phyloP scores from a whole-genome alignment of 2,329 filamentous ascomycete species.

The Cryphonectria carpinicola region DNA sequence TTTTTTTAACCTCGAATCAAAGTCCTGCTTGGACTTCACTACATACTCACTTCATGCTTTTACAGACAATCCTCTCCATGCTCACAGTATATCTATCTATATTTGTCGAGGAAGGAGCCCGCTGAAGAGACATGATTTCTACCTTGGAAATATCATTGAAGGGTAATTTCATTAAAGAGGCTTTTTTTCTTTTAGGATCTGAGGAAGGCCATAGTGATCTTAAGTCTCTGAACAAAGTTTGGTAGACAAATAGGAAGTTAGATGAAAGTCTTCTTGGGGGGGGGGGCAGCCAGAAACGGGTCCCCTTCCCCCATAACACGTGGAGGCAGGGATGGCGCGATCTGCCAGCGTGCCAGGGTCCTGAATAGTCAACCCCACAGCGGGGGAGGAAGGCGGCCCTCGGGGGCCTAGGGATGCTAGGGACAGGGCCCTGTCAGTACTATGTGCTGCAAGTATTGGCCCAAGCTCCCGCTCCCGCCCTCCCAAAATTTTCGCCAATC shows the following conservation, averaged over 20 bases:
- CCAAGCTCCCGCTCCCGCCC: conserved; percentile 6
- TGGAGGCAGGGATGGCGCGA: not conserved
- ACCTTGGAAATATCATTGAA: not conserved
- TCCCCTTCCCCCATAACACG: not conserved
- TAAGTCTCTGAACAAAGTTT: not conserved
- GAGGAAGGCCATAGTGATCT: not conserved
- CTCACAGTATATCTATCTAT: not conserved
- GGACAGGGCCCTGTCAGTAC: not conserved
- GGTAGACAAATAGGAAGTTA: not conserved
- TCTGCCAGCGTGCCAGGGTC: not conserved
- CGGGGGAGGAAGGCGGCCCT: not conserved
- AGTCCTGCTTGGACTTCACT: not conserved
- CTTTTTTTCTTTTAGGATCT: not conserved
- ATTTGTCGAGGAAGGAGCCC: not conserved
- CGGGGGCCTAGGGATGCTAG: not conserved
- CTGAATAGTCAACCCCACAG: not conserved
- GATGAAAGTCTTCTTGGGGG: not conserved
- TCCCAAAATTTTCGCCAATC: conserved; percentile 3
- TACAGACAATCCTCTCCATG: not conserved
- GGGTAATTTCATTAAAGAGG: not conserved
- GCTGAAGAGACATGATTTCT: not conserved
- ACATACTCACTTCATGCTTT: not conserved
- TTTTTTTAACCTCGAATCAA: no score
- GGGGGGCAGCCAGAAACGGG: not conserved
- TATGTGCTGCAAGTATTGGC: not conserved